phyloP scores from a whole-genome alignment of 2,329 filamentous ascomycete species.

The Coleophoma cylindrospora region DNA sequence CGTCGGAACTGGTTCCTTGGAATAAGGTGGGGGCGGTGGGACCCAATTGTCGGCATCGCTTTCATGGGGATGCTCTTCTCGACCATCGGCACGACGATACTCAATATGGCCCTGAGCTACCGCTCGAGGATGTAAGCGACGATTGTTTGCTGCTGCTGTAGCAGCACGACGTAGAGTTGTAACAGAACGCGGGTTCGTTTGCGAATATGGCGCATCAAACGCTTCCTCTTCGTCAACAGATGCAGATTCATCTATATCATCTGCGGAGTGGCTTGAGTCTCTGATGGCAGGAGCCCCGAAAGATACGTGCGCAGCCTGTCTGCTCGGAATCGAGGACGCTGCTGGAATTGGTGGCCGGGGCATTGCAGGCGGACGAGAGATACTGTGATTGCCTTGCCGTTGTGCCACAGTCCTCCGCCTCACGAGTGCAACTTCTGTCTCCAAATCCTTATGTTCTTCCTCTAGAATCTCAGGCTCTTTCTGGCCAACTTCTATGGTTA shows the following conservation, averaged over 20 bases:
- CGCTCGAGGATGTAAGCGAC: constrained; percentile 57
- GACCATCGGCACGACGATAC: constrained; percentile 65
- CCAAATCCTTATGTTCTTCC: constrained; percentile 70
- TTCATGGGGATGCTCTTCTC: constrained; percentile 73
- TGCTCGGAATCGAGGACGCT: constrained; percentile 15
- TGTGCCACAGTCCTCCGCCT: constrained; percentile 68
- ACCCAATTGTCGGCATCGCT: constrained; percentile 89
- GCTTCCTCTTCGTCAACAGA: constrained; percentile 34
- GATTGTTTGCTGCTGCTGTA: constrained; percentile 70
- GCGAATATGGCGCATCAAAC: constrained; percentile 67
- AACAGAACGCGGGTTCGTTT: constrained; percentile 65
- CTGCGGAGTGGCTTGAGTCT: constrained; percentile 12
- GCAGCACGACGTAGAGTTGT: constrained; percentile 68
- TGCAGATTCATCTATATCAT: constrained; percentile 17
- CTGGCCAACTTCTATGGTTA: constrained; percentile 71
- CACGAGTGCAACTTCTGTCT: constrained; percentile 74
- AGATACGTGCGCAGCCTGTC: neutral
- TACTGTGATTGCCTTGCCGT: constrained; percentile 39
- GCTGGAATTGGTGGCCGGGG: constrained; percentile 19
- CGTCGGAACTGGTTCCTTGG: constrained; percentile 45
- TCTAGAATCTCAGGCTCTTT: constrained; percentile 64
- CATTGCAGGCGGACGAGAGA: neutral
- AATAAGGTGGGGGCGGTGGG: constrained; percentile 77
- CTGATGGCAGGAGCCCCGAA: constrained; percentile 2
- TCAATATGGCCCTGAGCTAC: constrained; percentile 48